Base-by-base conservation (phyloP, 139 green algal species). In the Micractinium sp. region DNA sequence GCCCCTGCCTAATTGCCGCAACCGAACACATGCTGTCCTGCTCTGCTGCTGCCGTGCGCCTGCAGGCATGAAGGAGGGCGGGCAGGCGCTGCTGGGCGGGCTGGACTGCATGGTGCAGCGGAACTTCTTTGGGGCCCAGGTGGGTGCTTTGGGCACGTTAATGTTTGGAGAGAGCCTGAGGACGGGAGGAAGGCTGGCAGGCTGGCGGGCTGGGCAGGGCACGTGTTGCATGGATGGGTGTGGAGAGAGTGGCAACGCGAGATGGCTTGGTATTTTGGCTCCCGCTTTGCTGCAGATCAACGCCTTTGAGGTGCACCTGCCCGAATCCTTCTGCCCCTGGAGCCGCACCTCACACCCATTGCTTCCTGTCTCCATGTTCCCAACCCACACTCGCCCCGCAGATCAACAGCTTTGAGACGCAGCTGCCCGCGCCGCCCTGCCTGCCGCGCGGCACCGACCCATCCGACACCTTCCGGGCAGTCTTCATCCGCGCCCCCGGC, bases 101-200 rank as follows among this genome's bases (percentile, higher is more conserved):
- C 93, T 99, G 71, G 95, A 99, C 92, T 96, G 97, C 89, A 93
- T 83, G 18, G 98, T 99, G 36, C 95, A 95, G 23, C 94, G 98
- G 47, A 99, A 99, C 93, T 99, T 99, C 93, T 99, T 99, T 85
- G 98, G 98, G 1, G 94, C 96, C 1, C 97, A 99, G 94, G 95
- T 97, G 61, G 27, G 90, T 19, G 18, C n/a, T 7, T 31, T 31
- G 13, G 69, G 69, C 36, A 29, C 5, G 69, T 23, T 36, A 29
- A 27, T 15, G 69, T 38, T 0, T 78, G 4, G 36, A 1, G 16
- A 13, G 29, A 12, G 2, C 5, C 74, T 56, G 47, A 56, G 47
- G 7, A 56, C 47, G 9, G 5, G 47, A 9, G 47, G 5, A 56
- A 9, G 47, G 7, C 71, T 77, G 71, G 18, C 47, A 16, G 47